Evolutionary conservation across 306 rosid genomes (phyloP).

Genomic region (Fragaria ananassa): DNA sequence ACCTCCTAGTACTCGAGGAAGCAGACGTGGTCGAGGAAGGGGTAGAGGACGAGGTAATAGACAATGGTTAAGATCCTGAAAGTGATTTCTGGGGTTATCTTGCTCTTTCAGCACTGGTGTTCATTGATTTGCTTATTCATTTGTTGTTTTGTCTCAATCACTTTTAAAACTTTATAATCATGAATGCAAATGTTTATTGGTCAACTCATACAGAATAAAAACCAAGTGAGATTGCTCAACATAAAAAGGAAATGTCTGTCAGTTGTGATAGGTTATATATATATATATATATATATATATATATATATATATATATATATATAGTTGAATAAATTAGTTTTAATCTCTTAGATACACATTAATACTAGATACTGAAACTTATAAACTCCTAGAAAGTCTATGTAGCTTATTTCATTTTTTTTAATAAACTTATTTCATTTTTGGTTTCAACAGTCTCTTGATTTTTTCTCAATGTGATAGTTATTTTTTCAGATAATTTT

Average conservation of each 20-base stretch:
- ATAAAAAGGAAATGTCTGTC: not conserved
- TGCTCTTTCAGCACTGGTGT: not conserved
- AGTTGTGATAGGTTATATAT: not conserved
- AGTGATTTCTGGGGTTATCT: not conserved
- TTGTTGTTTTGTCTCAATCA: not conserved
- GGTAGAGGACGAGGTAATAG: conserved; percentile 27
- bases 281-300: too few relatives aligned
- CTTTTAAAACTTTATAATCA: not conserved
- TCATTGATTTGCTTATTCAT: not conserved
- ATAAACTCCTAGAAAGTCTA: not conserved
- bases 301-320: too few relatives aligned
- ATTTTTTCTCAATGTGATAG: not conserved
- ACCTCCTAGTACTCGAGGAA: conserved; percentile 17
- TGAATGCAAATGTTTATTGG: not conserved
- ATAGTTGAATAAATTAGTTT: not conserved
- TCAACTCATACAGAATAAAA: not conserved
- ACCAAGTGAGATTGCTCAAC: not conserved
- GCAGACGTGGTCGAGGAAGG: conserved; percentile 31
- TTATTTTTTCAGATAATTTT: not conserved
- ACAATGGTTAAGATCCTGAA: not conserved
- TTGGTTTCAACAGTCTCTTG: not conserved
- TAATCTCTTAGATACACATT: not conserved
- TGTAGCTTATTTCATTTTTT: not conserved
- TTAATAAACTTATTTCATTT: too few relatives aligned
- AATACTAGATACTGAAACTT: not conserved